phyloP scores from a whole-genome alignment of 306 rosid genomes.

The Vachellia pachyceras region DNA sequence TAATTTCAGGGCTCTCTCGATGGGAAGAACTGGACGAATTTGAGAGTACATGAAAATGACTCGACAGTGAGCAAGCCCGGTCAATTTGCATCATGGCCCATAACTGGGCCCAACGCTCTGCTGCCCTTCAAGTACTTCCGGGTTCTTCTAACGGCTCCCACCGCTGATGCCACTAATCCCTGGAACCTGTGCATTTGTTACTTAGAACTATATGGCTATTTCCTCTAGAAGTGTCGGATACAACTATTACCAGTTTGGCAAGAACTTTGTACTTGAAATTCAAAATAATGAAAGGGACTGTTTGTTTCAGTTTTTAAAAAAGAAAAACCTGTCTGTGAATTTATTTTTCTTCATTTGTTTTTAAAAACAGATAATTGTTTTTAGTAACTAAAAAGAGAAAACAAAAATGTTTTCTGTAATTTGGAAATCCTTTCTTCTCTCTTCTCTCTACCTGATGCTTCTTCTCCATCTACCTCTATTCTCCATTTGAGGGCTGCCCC shows the following conservation, averaged over 20 bases:
- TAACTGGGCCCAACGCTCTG: slow-evolving; percentile 71
- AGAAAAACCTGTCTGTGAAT: no score
- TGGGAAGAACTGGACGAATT: slow-evolving; percentile 81
- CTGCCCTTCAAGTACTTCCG: slow-evolving; percentile 82
- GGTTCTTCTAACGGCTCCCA: slow-evolving; percentile 68
- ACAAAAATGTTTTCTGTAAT: no score
- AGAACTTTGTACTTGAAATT: no score
- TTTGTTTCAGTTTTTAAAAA: no score
- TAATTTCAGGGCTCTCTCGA: slow-evolving; percentile 75
- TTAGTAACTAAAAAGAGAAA: no score
- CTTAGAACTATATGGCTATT: slow-evolving; percentile 85
- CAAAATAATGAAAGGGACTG: no score
- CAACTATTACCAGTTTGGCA: neutral
- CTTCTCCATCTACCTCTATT: no score
- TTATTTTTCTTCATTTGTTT: no score
- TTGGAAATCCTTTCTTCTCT: no score
- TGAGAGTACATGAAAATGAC: slow-evolving; percentile 84
- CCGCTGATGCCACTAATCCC: slow-evolving; percentile 70
- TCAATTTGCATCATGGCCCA: slow-evolving; percentile 94
- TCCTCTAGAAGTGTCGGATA: slow-evolving; percentile 46
- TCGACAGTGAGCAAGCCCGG: slow-evolving; percentile 76
- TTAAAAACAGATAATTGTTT: no score
- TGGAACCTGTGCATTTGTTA: slow-evolving; percentile 83
- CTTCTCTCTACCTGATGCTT: no score
- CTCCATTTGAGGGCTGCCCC: no score